Evolutionary conservation across 2,329 filamentous ascomycete genomes (phyloP).

Genomic region (Colletotrichum scovillei): DNA sequence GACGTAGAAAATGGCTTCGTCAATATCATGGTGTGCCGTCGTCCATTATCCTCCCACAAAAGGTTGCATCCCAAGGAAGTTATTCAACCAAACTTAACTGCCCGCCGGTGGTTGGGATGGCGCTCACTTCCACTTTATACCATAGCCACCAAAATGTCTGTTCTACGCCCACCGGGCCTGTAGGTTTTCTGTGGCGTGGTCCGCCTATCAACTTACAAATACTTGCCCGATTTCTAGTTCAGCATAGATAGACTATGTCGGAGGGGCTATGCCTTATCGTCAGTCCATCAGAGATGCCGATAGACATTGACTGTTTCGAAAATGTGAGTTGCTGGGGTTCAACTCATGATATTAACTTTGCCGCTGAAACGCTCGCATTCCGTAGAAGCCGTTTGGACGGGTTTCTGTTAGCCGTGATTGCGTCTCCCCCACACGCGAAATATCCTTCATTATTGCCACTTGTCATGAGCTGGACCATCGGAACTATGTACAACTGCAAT

Average conservation of each 20-base stretch:
- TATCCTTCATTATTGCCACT: not conserved
- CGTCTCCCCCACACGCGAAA: not conserved
- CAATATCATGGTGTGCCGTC: not conserved
- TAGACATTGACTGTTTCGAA: slow-evolving; percentile 2
- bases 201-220: not conserved
- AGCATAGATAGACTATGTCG: slow-evolving; percentile 9
- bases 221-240: not conserved
- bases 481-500: not conserved
- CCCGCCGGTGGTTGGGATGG: not conserved
- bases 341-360: slow-evolving; percentile 19
- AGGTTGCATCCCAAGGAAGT: not conserved
- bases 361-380: slow-evolving; percentile 12
- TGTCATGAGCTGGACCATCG: not conserved
- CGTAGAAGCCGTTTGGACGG: not conserved
- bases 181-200: not conserved
- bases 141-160: not conserved
- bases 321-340: not conserved
- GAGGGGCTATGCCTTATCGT: not conserved
- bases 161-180: not conserved
- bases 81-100: too few species aligned
- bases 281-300: not conserved
- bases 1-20: not conserved
- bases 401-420: not conserved
- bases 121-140: not conserved
- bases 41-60: not conserved